Evolutionary conservation across 1,139 yeast species (phyloP).

Genomic region (Kodamaea arcana): DNA sequence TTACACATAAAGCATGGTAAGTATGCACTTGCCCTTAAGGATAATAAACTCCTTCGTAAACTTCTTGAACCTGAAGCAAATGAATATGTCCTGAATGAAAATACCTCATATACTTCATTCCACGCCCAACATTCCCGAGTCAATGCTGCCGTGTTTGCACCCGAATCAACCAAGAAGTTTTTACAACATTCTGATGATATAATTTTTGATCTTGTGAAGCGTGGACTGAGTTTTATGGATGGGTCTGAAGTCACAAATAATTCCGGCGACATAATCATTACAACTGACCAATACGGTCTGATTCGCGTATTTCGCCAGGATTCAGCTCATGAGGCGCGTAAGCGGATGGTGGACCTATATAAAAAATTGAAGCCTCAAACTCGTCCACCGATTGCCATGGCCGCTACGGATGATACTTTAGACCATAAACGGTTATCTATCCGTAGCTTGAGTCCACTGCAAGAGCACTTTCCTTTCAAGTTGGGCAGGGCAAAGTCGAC

Average conservation of each 20-base stretch:
- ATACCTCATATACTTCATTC: slow-evolving; percentile 58
- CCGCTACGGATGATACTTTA: neutral
- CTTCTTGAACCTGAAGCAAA: slow-evolving; percentile 21
- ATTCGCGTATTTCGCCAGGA: slow-evolving; percentile 82
- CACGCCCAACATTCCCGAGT: slow-evolving; percentile 75
- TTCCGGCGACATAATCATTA: slow-evolving; percentile 54
- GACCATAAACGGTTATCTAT: slow-evolving; percentile 1
- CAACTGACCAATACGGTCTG: slow-evolving; percentile 71
- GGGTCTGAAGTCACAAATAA: slow-evolving; percentile 2
- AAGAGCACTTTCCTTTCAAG: slow-evolving; percentile 1
- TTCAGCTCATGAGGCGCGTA: slow-evolving; percentile 46
- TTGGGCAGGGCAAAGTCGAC: neutral
- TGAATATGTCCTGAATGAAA: slow-evolving; percentile 42
- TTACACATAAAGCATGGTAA: slow-evolving; percentile 28
- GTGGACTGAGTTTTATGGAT: slow-evolving; percentile 14
- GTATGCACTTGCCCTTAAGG: slow-evolving; percentile 28
- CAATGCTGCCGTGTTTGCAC: slow-evolving; percentile 78
- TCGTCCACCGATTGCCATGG: neutral
- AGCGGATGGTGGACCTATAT: slow-evolving; percentile 11
- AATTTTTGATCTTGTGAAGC: slow-evolving; percentile 55
- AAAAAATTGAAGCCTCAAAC: slow-evolving; percentile 2
- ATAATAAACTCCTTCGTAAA: slow-evolving; percentile 30
- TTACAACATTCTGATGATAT: slow-evolving; percentile 74
- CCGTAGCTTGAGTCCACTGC: slow-evolving; percentile 1
- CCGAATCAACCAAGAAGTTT: slow-evolving; percentile 60